Conservation (phyloP, 192 early-diverging fungal genomes). For the Podochytrium sp. region DNA sequence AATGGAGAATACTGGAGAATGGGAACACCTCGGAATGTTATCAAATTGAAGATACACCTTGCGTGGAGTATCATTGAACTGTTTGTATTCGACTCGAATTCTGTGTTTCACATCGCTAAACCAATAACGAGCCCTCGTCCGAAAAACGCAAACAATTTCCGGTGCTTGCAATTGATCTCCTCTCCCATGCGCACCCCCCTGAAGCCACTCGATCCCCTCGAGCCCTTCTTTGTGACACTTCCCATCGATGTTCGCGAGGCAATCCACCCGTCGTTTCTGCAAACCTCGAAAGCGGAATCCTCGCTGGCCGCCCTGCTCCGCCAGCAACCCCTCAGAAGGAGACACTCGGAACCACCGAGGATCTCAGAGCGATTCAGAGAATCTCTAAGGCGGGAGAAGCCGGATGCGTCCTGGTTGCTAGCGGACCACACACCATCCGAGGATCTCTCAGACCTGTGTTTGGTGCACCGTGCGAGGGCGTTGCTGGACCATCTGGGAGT, state of each 20-base stretch:
- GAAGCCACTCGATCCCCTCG: background rate
- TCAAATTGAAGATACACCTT: too few species aligned
- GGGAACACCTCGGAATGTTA: too few species aligned
- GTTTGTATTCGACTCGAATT: too few species aligned
- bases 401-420: background rate
- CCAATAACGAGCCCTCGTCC: too few species aligned
- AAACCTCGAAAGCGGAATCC: background rate
- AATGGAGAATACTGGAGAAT: too few species aligned
- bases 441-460: slow-evolving; percentile 22
- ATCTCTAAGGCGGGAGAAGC: slow-evolving; percentile 11
- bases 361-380: slow-evolving; percentile 18
- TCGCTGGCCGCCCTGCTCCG: background rate
- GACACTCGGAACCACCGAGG: background rate
- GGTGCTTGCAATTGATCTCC: too few species aligned
- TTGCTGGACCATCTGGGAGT: slow-evolving; percentile 3
- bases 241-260: background rate
- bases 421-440: slow-evolving; percentile 12
- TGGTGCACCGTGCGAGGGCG: background rate
- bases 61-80: too few species aligned
- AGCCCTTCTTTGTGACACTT: slow-evolving; percentile 3
- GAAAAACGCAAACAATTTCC: too few species aligned
- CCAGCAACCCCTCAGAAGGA: background rate
- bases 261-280: background rate
- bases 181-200: too few species aligned
- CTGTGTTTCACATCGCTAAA: too few species aligned